A percentile compares a stretch with the other conserved stretches of the same genome.
Conservation (phyloP, 306 rosid species). For the Fragaria ananassa region DNA sequence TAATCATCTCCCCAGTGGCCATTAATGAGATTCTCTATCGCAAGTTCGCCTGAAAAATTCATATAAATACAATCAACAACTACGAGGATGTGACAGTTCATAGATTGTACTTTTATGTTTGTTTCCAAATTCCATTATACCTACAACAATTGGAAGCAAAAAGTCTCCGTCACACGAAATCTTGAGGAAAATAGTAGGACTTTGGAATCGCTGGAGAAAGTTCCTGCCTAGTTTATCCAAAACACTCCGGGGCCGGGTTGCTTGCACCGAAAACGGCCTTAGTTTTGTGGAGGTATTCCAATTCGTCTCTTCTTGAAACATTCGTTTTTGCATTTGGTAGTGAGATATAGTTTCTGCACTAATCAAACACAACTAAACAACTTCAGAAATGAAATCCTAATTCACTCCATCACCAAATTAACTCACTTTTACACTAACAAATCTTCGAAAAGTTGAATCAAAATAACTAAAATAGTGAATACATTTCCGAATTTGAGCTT, state of each 20-base stretch:
- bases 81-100: background rate
- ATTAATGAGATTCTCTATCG: conserved; percentile 70
- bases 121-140: conserved; percentile 26
- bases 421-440: background rate
- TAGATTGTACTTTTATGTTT: too few species aligned
- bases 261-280: conserved; percentile 38
- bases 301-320: conserved; percentile 49
- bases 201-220: conserved; percentile 67
- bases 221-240: conserved; percentile 39
- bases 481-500: background rate
- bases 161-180: conserved; percentile 88
- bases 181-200: conserved; percentile 90
- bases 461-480: too few species aligned
- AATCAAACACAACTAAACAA: conserved; percentile 10
- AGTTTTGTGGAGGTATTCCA: conserved; percentile 37
- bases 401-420: background rate
- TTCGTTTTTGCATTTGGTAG: conserved; percentile 60
- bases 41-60: conserved; percentile 59
- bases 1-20: conserved; percentile 48
- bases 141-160: conserved; percentile 89
- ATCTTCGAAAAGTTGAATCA: too few species aligned
- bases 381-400: background rate
- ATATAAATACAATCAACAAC: conserved; percentile 8
- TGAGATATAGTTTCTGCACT: conserved; percentile 83
- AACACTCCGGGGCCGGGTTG: conserved; percentile 25